These are phyloP conservation scores for Naganishia cerealis DNA, from an alignment of 1,284 basidiomycete genomes.

Conservation along the genomic window DNA sequence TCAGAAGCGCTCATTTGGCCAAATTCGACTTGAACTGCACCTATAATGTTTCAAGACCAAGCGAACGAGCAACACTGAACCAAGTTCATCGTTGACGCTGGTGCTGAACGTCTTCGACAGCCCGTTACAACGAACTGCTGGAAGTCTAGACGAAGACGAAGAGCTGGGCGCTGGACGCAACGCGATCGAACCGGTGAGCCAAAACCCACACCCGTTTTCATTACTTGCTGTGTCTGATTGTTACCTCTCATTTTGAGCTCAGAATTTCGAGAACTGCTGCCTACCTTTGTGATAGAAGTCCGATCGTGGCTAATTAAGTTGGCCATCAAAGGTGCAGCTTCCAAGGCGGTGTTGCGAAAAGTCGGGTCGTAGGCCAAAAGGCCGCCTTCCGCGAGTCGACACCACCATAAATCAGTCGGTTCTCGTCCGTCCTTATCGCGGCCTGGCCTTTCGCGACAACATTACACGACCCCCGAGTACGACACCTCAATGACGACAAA, in stretches of 20 bases:
- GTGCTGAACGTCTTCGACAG: no score
- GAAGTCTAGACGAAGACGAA: not conserved
- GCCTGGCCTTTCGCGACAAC: not conserved
- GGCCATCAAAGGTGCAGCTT: not conserved
- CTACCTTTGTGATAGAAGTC: not conserved
- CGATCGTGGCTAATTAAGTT: not conserved
- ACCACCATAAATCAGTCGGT: slow-evolving; percentile 1
- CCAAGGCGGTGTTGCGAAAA: slow-evolving; percentile 9
- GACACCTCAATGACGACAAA: slow-evolving; percentile 5
- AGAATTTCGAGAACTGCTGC: not conserved
- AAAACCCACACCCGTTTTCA: not conserved
- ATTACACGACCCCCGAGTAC: not conserved
- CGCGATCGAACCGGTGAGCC: not conserved
- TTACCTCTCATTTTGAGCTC: not conserved
- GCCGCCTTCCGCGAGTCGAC: not conserved
- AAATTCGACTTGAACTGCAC: no score
- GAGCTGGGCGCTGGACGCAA: not conserved
- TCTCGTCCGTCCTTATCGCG: not conserved
- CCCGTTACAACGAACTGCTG: no score
- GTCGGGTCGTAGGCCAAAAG: not conserved
- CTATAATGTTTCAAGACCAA: no score
- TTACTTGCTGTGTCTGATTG: not conserved
- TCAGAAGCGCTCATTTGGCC: no score
- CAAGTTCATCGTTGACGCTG: no score
- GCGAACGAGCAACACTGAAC: no score